Conservation (phyloP, 2,329 filamentous ascomycete species). For the Penicillium brevicompactum region DNA sequence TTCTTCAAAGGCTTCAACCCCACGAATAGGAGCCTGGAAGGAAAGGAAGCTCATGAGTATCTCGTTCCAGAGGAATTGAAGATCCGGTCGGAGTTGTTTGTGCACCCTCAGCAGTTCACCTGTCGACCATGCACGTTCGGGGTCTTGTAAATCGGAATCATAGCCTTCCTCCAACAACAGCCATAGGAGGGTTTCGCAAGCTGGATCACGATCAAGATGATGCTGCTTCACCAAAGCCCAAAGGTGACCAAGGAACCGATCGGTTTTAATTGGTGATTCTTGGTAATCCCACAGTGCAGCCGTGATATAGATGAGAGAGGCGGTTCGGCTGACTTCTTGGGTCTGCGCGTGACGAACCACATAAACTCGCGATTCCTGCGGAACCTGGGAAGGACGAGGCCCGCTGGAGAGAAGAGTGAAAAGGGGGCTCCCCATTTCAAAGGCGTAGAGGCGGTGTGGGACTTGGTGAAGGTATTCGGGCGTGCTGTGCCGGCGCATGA, state of each 20-base stretch:
- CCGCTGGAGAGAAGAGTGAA: constrained; percentile 46
- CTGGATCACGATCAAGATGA: constrained; percentile 36
- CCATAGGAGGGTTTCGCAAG: constrained; percentile 44
- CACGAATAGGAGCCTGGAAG: constrained; percentile 33
- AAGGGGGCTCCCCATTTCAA: constrained; percentile 41
- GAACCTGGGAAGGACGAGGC: constrained; percentile 41
- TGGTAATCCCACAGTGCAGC: constrained; percentile 39
- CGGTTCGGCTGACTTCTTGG: constrained; percentile 40
- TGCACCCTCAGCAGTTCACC: constrained; percentile 39
- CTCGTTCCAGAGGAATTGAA: constrained; percentile 45
- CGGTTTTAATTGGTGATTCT: constrained; percentile 31
- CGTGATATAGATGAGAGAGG: constrained; percentile 43
- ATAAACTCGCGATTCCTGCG: constrained; percentile 38
- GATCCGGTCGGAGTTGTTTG: constrained; percentile 37
- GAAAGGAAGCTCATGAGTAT: constrained; percentile 41
- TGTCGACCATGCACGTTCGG: constrained; percentile 40
- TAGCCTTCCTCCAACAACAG: constrained; percentile 41
- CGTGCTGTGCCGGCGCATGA: constrained; percentile 35
- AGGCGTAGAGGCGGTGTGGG: constrained; percentile 33
- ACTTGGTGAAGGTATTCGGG: constrained; percentile 28
- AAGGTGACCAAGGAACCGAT: constrained; percentile 36
- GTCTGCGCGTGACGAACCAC: constrained; percentile 37
- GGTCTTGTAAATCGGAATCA: constrained; percentile 38
- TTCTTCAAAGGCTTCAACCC: constrained; percentile 37
- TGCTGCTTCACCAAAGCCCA: constrained; percentile 29